Evolutionary conservation across 2,329 filamentous ascomycete genomes (phyloP), one percentile per base, ranked within the genome.

Genomic region (Beauveria medogensis): DNA sequence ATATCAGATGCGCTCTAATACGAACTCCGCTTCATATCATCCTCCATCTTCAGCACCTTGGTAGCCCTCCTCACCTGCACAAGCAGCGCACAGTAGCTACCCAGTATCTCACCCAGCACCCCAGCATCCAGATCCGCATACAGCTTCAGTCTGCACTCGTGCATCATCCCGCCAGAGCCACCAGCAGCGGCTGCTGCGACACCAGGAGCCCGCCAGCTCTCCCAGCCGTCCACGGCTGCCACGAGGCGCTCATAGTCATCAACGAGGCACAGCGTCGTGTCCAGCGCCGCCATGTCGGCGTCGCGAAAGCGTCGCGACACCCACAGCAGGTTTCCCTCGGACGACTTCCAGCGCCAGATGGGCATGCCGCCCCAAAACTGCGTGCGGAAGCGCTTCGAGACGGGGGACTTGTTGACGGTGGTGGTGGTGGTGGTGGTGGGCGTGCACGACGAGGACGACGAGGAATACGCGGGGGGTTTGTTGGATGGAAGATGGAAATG

Each of bases 201-300:
- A 14, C 43, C 40, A 9, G 48, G 26, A 3, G 20, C 18, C 26
- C 58, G 58, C 18, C 26, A 18, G 22, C 28, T 50, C 20, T 55
- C 22, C 58, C 50, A 55, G 58, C 51, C 43, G 6, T 55, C 58
- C 28, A 60, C 58, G 22, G n/a, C 51, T 0, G 58, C 58, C 30
- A 60, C 51, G 20, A 60, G 51, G 14, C 58, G 50, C 58, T 60
- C 58, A n/a, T 60, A 60, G 16, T 60, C 58, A 18, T 60, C 58
- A 2, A 60, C 58, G n/a, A 60, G 58, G 10, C 58, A 60, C 22
- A 55, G 43, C 43, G 51, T 50, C 2, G 51, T 55, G n/a, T n/a
- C 6, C 9, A 55, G 43, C 28, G 51, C 10, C 20, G 58, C 9
- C 58, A 60, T 60, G 41, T 55, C 43, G 4, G 52, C 58, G 5